phyloP scores from a whole-genome alignment of 768 basidiomycete genomes.

The Boletus tylopilopsis region DNA sequence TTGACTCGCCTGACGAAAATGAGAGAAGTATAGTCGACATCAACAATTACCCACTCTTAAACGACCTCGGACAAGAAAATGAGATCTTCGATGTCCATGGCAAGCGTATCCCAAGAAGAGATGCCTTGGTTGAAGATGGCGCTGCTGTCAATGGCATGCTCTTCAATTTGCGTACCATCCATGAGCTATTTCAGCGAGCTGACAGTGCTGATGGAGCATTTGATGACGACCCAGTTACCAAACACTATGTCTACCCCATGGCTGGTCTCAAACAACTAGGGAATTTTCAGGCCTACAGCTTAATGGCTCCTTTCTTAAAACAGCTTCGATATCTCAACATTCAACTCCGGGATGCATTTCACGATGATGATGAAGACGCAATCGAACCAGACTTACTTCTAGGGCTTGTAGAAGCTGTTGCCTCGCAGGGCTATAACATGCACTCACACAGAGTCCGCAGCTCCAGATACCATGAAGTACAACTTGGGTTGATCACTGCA shows the following conservation, averaged over 20 bases:
- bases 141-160: not conserved
- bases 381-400: not conserved
- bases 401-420: not conserved
- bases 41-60: not conserved
- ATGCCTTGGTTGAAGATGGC: not conserved
- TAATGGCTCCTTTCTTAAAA: too few species aligned
- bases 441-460: not conserved
- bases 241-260: conserved; percentile 1
- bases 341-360: rapidly evolving
- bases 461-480: not conserved
- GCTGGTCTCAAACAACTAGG: not conserved
- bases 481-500: not conserved
- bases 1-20: not conserved
- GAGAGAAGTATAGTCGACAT: not conserved
- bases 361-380: not conserved
- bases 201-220: not conserved
- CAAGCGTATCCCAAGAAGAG: not conserved
- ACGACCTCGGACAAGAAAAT: not conserved
- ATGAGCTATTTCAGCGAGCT: not conserved
- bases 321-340: too few species aligned
- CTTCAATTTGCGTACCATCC: not conserved
- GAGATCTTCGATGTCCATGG: not conserved
- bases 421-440: not conserved
- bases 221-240: not conserved
- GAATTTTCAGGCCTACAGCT: not conserved